Evolutionary conservation across 2,329 filamentous ascomycete genomes (phyloP).

Genomic region (Fusarium algeriense): DNA sequence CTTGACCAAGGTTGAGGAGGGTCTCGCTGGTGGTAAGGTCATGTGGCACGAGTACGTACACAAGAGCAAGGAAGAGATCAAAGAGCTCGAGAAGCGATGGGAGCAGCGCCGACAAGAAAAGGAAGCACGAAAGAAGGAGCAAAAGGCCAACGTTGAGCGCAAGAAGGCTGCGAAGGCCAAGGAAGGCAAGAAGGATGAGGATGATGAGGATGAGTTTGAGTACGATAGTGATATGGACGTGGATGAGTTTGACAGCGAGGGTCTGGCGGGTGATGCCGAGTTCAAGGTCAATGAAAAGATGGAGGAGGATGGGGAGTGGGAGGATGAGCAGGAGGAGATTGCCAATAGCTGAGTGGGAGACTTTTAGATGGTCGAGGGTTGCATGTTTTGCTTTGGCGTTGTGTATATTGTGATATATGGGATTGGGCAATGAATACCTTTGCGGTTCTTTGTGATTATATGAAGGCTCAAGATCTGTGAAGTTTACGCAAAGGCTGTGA

Average conservation of each 20-base stretch:
- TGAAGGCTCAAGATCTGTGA: not conserved
- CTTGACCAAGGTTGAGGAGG: conserved; percentile 96
- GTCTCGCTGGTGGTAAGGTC: conserved; percentile 86
- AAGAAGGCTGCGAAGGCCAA: conserved; percentile 71
- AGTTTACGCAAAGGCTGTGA: not conserved
- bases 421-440: conserved; percentile 43
- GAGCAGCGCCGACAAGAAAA: conserved; percentile 82
- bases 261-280: conserved; percentile 62
- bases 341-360: conserved; percentile 41
- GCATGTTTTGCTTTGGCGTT: conserved; percentile 44
- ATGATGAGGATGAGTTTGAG: conserved; percentile 58
- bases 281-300: conserved; percentile 62
- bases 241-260: conserved; percentile 66
- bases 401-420: conserved; percentile 36
- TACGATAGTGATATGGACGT: conserved; percentile 61
- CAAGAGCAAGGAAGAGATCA: conserved; percentile 83
- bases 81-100: conserved; percentile 86
- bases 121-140: conserved; percentile 82
- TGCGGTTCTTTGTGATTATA: conserved; percentile 30
- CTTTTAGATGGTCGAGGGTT: conserved; percentile 19
- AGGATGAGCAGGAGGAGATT: conserved; percentile 62
- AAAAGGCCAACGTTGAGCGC: conserved; percentile 90
- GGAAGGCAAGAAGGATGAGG: conserved; percentile 54
- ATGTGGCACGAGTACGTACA: conserved; percentile 98
- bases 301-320: conserved; percentile 65